phyloP scores from a whole-genome alignment of 352 stramenopile species.

The Phytopythium oedochilum region DNA sequence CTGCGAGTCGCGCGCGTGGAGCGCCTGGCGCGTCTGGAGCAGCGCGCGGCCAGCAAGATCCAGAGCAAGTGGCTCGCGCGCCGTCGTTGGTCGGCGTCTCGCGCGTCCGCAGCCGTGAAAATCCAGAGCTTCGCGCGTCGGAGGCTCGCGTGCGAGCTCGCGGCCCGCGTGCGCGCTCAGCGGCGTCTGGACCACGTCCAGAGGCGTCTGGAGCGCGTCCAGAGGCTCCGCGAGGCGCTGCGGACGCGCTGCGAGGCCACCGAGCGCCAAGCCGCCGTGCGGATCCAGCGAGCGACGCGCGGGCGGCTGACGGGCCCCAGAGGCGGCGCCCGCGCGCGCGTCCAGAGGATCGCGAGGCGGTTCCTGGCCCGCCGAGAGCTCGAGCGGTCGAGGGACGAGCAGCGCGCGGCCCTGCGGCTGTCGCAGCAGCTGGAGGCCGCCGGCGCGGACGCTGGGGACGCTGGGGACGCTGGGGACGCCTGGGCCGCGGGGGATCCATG shows the following conservation, averaged over 20 bases:
- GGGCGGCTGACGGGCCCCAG: constrained; percentile 13
- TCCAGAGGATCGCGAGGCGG: constrained; percentile 28
- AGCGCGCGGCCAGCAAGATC: too few species aligned
- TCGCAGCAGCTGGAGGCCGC: constrained; percentile 25
- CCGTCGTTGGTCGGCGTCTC: too few species aligned
- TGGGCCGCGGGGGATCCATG: too few species aligned
- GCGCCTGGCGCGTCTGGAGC: too few species aligned
- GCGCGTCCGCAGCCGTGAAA: background rate
- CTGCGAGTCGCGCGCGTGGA: too few species aligned
- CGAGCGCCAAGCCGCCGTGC: constrained; percentile 20
- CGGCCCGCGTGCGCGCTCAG: background rate
- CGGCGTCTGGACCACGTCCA: too few species aligned
- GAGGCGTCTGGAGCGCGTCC: background rate
- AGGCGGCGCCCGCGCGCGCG: constrained; percentile 6
- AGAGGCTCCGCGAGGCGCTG: background rate
- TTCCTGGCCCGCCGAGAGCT: constrained; percentile 32
- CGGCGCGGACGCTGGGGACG: background rate
- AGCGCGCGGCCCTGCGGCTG: constrained; percentile 27
- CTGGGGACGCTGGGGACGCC: too few species aligned
- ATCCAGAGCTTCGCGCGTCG: background rate
- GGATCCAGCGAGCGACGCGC: constrained; percentile 35
- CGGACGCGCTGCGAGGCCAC: background rate
- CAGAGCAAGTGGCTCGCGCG: too few species aligned
- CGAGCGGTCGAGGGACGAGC: constrained; percentile 12
- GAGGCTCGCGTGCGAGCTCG: background rate